Evolutionary conservation across 140 eudicot genomes (phyloP).

Genomic region (Flaveria floridana): DNA sequence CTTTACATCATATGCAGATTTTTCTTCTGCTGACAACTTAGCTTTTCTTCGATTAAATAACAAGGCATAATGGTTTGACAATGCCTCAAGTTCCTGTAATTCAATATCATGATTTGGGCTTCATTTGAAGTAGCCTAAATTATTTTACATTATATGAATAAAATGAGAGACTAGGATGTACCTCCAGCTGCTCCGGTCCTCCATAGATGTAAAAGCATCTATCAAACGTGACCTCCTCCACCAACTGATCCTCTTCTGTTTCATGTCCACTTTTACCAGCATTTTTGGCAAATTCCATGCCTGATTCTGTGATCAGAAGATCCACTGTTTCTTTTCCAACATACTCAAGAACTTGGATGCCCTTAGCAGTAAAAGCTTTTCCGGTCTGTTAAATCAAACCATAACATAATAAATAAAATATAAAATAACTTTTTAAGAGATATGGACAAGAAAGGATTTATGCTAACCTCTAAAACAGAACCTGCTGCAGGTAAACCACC

Average conservation of each 20-base stretch:
- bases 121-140: neutral
- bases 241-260: constrained; percentile 63
- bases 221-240: constrained; percentile 82
- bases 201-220: constrained; percentile 94
- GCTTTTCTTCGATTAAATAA: constrained; percentile 78
- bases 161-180: constrained; percentile 13
- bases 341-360: constrained; percentile 85
- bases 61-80: constrained; percentile 79
- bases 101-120: neutral
- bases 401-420: neutral
- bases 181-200: constrained; percentile 99
- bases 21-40: constrained; percentile 74
- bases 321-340: constrained; percentile 97
- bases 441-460: constrained; percentile 20
- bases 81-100: constrained; percentile 84
- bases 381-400: constrained; percentile 55
- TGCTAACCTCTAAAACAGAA: constrained; percentile 68
- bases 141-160: neutral
- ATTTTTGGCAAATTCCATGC: constrained; percentile 63
- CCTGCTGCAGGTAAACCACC: constrained; percentile 69
- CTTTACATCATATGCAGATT: constrained; percentile 66
- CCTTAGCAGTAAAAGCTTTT: constrained; percentile 84
- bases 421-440: neutral
- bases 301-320: constrained; percentile 84
- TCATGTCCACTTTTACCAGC: constrained; percentile 42